A percentile compares a stretch with the other conserved stretches of the same genome.
These are phyloP conservation scores for Setaria viridis DNA, from an alignment of 202 grass and related monocot genomes.

Conservation along the genomic window DNA sequence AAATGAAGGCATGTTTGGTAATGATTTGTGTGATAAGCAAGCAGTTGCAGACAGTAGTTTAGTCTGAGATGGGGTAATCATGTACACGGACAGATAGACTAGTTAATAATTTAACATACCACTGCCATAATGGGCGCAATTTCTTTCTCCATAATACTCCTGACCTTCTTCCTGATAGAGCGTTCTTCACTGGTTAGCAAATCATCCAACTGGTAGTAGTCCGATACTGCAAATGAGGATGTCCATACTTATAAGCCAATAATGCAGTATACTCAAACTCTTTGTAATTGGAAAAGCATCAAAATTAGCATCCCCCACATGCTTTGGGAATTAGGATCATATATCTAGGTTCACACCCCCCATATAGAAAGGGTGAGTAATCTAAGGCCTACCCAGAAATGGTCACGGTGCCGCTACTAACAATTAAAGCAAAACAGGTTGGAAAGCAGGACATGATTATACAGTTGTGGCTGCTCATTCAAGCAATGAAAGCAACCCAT, in stretches of 20 bases:
- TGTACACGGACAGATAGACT: background rate
- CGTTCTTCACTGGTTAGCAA: constrained; percentile 65
- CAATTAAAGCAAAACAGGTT: background rate
- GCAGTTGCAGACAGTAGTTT: background rate
- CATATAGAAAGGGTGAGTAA: background rate
- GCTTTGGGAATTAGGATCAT: constrained; percentile 1
- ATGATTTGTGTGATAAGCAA: constrained; percentile 22
- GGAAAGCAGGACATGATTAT: background rate
- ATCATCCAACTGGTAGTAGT: constrained; percentile 88
- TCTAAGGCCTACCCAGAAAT: constrained; percentile 6
- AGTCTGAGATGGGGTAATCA: background rate
- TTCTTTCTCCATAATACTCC: constrained; percentile 73
- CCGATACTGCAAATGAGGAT: constrained; percentile 56
- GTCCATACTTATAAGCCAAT: constrained; percentile 7
- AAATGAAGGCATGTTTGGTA: constrained; percentile 6
- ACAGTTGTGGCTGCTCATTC: background rate
- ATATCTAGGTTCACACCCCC: background rate
- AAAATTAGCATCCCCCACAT: background rate
- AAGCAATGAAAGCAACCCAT: constrained; percentile 20
- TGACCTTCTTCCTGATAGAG: constrained; percentile 59
- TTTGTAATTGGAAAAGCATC: background rate
- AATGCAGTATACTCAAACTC: background rate
- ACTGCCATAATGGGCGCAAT: constrained; percentile 72
- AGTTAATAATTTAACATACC: constrained; percentile 48
- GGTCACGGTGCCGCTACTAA: background rate